Base-by-base conservation (phyloP, 2,329 filamentous ascomycete genomes). In the Fusarium bulbicola region DNA sequence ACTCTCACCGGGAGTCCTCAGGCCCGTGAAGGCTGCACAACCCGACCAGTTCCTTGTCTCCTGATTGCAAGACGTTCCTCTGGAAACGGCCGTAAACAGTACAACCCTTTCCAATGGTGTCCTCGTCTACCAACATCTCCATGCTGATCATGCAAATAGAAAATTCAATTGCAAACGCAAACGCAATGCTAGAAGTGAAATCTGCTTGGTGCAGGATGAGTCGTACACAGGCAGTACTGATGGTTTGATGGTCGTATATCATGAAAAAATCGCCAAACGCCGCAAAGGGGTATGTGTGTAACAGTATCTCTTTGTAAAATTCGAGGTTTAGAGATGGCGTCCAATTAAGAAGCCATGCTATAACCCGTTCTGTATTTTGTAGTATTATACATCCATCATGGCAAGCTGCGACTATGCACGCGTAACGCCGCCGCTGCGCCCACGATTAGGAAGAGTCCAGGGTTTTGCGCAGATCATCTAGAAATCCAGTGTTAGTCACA, bases 381-480 rank as follows among this genome's bases (percentile, higher is more conserved):
- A 53, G 32, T 74, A 73, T 70, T 54, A 57, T 74, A 72, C 53
- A 72, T 67, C 58, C 63, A 67, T 59, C 36, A 34, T 43, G 26
- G 30, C 36, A 53, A 65, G 40, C 61, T 57, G 37, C 49, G 52
- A 59, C 59, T 75, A 78, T 63, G 58, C 76, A 59, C 74, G 76
- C 56, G 67, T 72, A 37, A 42, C 20, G n/a, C 75, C 62, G 16
- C 81, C 74, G 36, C 74, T 70, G 26, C 80, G 78, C 49, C 83
- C 83, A 74, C 88, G 85, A 78, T 89, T 87, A 6, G 91, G 91
- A 56, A 93, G 83, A 56, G 91, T 91, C 92, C 92, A 93, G 21
- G 92, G 91, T 76, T 90, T 88, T 50, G 89, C 85, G 80, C 91
- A 93, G 62, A 93, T 89, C 64, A 92, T 88, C 91, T 92, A 63